These are phyloP conservation scores for Colletotrichum somersetense DNA, from an alignment of 2,329 filamentous ascomycete genomes.

Conservation along the genomic window DNA sequence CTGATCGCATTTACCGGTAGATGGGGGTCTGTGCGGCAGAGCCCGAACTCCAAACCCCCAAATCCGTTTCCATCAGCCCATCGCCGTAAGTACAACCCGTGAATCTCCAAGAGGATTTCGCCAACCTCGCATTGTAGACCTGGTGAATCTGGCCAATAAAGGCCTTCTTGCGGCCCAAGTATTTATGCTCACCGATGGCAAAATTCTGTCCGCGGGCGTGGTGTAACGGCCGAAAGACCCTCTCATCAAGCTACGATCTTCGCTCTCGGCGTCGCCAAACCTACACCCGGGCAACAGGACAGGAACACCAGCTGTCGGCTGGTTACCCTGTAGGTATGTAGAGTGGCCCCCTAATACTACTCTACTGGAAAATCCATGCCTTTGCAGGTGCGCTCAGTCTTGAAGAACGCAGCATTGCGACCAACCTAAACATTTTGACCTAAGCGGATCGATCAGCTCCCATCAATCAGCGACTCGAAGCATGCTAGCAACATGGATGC, in stretches of 20 bases:
- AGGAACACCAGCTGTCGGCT: neutral
- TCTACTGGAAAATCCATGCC: neutral
- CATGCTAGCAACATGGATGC: conserved; percentile 35
- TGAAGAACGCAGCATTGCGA: neutral
- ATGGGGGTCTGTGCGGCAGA: conserved; percentile 20
- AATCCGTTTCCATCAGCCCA: neutral
- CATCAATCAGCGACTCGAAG: conserved; percentile 18
- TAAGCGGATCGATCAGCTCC: conserved; percentile 25
- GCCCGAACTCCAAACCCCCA: conserved; percentile 5
- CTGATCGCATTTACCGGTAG: no score
- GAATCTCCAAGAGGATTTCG: neutral
- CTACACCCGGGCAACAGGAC: neutral
- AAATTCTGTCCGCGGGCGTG: neutral
- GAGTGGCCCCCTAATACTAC: no score
- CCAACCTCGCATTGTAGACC: neutral
- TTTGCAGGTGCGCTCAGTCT: neutral
- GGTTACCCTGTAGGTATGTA: neutral
- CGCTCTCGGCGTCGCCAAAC: neutral
- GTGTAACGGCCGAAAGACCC: conserved; percentile 7
- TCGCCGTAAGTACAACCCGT: neutral
- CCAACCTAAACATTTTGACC: conserved; percentile 21
- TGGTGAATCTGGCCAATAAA: neutral
- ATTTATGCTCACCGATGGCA: neutral
- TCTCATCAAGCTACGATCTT: neutral
- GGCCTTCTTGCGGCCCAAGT: neutral